Evolutionary conservation across 164 flowering plant species (phyloP), one percentile per base, ranked within the genome.

Genomic region (Liriodendron chinense): DNA sequence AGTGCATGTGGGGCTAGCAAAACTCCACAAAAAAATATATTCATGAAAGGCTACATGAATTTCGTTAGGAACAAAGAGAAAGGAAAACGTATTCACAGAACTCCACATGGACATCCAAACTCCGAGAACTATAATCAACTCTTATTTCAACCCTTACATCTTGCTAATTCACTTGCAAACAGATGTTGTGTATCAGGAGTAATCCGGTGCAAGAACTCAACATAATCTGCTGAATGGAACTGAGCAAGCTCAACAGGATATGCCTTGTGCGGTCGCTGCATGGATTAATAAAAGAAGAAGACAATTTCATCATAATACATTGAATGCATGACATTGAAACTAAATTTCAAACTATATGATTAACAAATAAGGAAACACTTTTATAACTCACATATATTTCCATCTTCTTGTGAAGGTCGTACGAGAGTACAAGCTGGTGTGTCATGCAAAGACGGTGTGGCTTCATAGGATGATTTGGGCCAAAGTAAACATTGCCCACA

Each of bases 371-470:
- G 12, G 20, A 2, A 69, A 26, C 10, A 2, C 47, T 49, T 12
- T 23, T 53, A 43, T 1, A 13, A 88, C 97, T 67, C 49, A 92
- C 98, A 89, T 95, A 95, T 65, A 95, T 85, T 84, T 96, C 99
- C 99, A 96, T 96, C 86, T 92, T 96, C 78, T 91, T 85, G 86
- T 96, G 98, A 3, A 96, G 96, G 0, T 87, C 92, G 65, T 96
- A 96, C 0, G 99, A 82, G 63, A 96, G 93, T 64, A 96, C 98
- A 61, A 96, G 92, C 85, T 96, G 93, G 76, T 96, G 98, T 23
- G 99, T 96, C 99, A 96, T 96, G 79, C 96, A 94, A 72, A 96
- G 94, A 49, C 99, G 89, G 75, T 96, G 99, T 2, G 99, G 99
- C 79, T 96, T 96, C 99, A 96, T 96, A 1, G 98, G 99, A 82